Conservation (phyloP, 352 stramenopile species). For the Phytophthora vignae region DNA sequence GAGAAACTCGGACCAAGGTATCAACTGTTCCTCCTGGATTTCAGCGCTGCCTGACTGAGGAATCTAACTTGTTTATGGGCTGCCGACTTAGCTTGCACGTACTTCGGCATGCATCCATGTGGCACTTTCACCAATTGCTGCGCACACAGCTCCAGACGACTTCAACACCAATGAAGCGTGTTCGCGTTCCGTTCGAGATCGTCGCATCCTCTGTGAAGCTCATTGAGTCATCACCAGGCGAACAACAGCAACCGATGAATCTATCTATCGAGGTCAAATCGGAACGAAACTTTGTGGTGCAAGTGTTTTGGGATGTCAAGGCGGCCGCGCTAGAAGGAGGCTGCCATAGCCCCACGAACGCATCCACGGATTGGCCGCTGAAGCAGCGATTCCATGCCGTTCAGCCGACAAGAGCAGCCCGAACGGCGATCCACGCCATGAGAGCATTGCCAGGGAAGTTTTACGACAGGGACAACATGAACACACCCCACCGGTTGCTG, state of each 20-base stretch:
- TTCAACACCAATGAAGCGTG: conserved; percentile 48
- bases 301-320: conserved; percentile 50
- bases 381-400: conserved; percentile 7
- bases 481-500: conserved; percentile 34
- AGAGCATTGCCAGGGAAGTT: conserved; percentile 31
- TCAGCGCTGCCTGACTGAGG: not conserved
- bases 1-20: conserved; percentile 46
- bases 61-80: conserved; percentile 3
- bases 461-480: conserved; percentile 33
- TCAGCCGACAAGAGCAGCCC: conserved; percentile 9
- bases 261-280: conserved; percentile 41
- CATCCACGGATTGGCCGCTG: not conserved
- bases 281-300: conserved; percentile 29
- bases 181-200: conserved; percentile 59
- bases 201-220: conserved; percentile 42
- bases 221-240: not conserved
- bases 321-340: conserved; percentile 30
- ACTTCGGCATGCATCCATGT: conserved; percentile 61
- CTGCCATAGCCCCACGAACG: conserved; percentile 6
- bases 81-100: conserved; percentile 49
- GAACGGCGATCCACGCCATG: conserved; percentile 22
- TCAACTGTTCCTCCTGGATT: not conserved
- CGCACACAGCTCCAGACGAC: conserved; percentile 48
- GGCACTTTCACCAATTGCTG: conserved; percentile 73
- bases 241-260: conserved; percentile 11